A percentile compares a stretch with the other conserved stretches of the same genome.
Evolutionary conservation across 768 basidiomycete species (phyloP).

Genomic region (Podaxis sp.): DNA sequence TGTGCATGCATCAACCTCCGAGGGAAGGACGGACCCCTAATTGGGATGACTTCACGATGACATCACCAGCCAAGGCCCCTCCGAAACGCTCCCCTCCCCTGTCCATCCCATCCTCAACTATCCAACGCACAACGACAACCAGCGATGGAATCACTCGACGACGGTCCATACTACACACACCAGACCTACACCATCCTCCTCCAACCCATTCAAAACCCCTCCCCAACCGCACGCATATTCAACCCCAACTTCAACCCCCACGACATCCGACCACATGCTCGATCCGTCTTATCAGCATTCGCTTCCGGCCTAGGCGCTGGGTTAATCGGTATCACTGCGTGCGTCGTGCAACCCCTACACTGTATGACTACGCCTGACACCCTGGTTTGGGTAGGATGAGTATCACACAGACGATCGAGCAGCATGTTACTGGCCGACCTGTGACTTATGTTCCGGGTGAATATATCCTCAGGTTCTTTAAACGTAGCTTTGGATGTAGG

Average conservation of each 20-base stretch:
- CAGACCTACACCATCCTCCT: conserved; percentile 8
- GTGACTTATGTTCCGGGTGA: not conserved
- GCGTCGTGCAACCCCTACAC: not conserved
- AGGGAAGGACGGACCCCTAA: too few relatives aligned
- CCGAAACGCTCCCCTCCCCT: not conserved
- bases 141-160: not conserved
- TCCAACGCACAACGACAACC: not conserved
- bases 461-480: not conserved
- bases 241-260: not conserved
- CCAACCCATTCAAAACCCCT: conserved; percentile 6
- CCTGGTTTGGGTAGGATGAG: not conserved
- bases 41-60: too few relatives aligned
- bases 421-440: conserved; percentile 4
- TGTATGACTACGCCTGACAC: not conserved
- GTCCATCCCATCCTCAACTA: not conserved
- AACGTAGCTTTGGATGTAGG: too few relatives aligned
- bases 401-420: conserved; percentile 7
- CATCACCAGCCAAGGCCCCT: not conserved
- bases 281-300: not conserved
- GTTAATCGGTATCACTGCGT: conserved; percentile 5
- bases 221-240: conserved; percentile 4
- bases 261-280: not conserved
- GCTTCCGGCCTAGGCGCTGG: not conserved
- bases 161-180: not conserved
- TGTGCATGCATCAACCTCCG: too few relatives aligned